Base-by-base conservation (phyloP, 768 basidiomycete species). In the Auricularia auricula-judae region DNA sequence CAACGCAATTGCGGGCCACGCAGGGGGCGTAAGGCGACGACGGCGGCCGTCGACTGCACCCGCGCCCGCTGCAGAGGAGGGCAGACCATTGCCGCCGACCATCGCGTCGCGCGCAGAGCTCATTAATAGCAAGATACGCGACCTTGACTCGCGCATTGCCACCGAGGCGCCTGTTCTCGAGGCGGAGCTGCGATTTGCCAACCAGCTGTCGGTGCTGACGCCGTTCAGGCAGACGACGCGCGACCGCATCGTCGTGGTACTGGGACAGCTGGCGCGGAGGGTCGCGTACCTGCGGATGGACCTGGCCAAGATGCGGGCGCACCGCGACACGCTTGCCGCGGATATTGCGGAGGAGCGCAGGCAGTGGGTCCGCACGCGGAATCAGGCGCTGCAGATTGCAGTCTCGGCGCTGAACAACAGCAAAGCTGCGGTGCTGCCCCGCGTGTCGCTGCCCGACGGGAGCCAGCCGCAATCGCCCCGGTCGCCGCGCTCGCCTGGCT, bases 171-270 rank as follows among this genome's bases (percentile, higher is more conserved):
- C 79, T 1, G 81, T 83, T 66, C 84, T 96, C 29, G 84, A 88
- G 61, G 74, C 81, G 10, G 83, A 88, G 66, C 75, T 94, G 72
- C 85, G 87, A 18, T 77, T 88, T 53, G 83, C 88, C 23, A 86
- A 89, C 51, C 96, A 95, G 70, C 80, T 98, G 23, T 87, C 87
- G 1, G 83, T 89, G 53, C 80, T 98, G 44, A 88, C 91, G 16
- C 95, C 97, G 3, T 95, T 98, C 74, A 91, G 88, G 70, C 84
- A 84, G 60, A 79, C 86, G 8, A 94, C 94, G 3, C 84, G 94
- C 59, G 89, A 92, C 66, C 83, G 86, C 56, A 80, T 99, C 34
- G 76, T 82, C 29, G 69, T 75, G 29, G 79, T 85, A 2, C 77
- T 94, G 18, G 84, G 86, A 68, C 76, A 75, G 18, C 77, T 88